Conservation (phyloP, 495 filamentous ascomycete genomes). For the Penicillium canariense region DNA sequence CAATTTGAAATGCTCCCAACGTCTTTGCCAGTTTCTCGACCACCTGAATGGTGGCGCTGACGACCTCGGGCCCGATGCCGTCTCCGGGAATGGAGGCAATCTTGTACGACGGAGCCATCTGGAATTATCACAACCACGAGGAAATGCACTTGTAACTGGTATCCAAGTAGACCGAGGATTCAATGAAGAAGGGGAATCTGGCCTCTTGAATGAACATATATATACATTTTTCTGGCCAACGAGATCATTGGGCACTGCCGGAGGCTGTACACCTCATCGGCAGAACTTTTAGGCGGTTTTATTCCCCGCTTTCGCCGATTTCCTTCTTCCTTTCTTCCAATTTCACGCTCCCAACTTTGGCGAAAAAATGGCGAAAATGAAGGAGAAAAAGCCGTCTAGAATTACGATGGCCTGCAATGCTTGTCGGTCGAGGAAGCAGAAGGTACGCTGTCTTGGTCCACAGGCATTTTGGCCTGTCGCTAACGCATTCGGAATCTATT, state of each 20-base stretch:
- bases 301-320: constrained; percentile 6
- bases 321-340: background rate
- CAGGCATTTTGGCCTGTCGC: background rate
- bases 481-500: background rate
- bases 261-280: constrained; percentile 16
- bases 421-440: constrained; percentile 41
- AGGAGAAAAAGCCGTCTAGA: constrained; percentile 24
- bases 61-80: constrained; percentile 44
- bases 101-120: constrained; percentile 21
- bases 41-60: constrained; percentile 35
- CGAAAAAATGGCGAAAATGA: constrained; percentile 10
- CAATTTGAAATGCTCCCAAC: constrained; percentile 33
- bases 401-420: constrained; percentile 40
- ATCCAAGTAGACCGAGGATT: no score
- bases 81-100: constrained; percentile 46
- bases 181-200: no score
- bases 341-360: background rate
- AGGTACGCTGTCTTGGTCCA: constrained; percentile 20
- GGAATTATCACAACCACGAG: background rate
- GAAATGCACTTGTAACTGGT: no score
- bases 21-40: constrained; percentile 31
- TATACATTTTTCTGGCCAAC: background rate
- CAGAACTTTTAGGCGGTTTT: constrained; percentile 29
- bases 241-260: background rate
- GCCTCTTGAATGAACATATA: background rate